Evolutionary conservation across 768 basidiomycete species (phyloP), one percentile per base, ranked within the genome.

Genomic region (Hericium alpestre): DNA sequence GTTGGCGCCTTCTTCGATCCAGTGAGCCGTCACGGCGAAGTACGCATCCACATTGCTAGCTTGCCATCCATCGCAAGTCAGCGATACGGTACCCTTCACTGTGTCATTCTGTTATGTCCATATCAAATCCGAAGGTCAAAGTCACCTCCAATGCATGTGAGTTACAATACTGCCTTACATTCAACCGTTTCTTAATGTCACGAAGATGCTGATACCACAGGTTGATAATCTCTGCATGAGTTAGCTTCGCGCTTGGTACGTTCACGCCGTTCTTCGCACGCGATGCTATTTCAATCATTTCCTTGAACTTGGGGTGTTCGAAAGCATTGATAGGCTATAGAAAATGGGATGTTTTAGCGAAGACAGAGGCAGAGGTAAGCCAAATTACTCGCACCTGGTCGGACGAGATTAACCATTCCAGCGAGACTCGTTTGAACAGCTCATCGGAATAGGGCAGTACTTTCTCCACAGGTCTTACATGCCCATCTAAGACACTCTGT

Each of bases 21-120:
- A 76, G 53, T 73, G 71, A 0, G 66, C 71, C 0, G 70, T 76
- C 4, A 73, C 69, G 0, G 67, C 73, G 60, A 72, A 72, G 60
- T 76, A 77, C 1, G 62, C 67, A 61, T 76, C 72, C 1, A 59
- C 57, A 58, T 72, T 74, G 9, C 38, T 52, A 2, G 74, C 74
- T 51, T 73, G 72, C 75, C 74, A 76, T 13, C 66, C 72, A 61
- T 76, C 70, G 60, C 72, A 72, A 4, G 73, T 76, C 8, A 71
- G 20, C 41, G 61, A 69, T n/a, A n/a, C n/a, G 39, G 72, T 64
- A 7, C 71, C 71, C 7, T 38, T 56, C 10, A 67, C 66, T 2
- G 40, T 11, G 22, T 55, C 18, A 39, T 7, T 4, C n/a, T n/a
- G n/a, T n/a, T n/a, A n/a, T n/a, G n/a, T n/a, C n/a, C n/a, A n/a